Evolutionary conservation across 805 yeast species (phyloP), one percentile per base, ranked within the genome.

Genomic region (Scheffersomyces ergatensis): DNA sequence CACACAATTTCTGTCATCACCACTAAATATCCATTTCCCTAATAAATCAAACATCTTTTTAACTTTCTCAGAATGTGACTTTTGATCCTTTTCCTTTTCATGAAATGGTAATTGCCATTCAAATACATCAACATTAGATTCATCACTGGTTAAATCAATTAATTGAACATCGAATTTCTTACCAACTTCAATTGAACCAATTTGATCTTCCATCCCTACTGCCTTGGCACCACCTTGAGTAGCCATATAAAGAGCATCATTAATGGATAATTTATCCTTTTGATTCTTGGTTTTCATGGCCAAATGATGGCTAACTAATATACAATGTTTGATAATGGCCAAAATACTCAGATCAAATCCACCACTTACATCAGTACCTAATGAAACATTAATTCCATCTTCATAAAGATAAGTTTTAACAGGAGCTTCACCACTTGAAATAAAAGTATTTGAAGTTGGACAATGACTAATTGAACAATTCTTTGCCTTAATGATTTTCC

Each of bases 171-270:
- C 99, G 68, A 86, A 93, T 49, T 75, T 72, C 65, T 88, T 88
- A 14, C 97, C 97, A 13, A 74, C 67, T 11, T 65, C 77, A 57
- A 93, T 90, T 18, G 80, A 70, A 0, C 98, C 98, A 2, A 87
- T 55, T 32, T 58, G 55, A 26, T 72, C 57, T 1, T 67, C 76
- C 56, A 89, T 55, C 6, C 78, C 78, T 29, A 86, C 74, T 5
- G 88, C 87, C 34, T 71, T 65, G 1, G 99, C 97, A 20, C 98
- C 98, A 23, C 97, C 98, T 46, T 79, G 63, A 1, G 99, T 92
- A 0, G 90, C 92, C 60, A 92, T 70, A 57, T 76, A 88, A 14
- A 92, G 62, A 2, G 82, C 92, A 42, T 93, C 96, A 11, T 72
- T 71, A 0, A 85, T 76, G 2, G 82, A 64, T 30, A 90, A 63